Evolutionary conservation across 148 eudicot genomes (phyloP), one percentile per base, ranked within the genome.

Genomic region (Chenopodium quinoa): DNA sequence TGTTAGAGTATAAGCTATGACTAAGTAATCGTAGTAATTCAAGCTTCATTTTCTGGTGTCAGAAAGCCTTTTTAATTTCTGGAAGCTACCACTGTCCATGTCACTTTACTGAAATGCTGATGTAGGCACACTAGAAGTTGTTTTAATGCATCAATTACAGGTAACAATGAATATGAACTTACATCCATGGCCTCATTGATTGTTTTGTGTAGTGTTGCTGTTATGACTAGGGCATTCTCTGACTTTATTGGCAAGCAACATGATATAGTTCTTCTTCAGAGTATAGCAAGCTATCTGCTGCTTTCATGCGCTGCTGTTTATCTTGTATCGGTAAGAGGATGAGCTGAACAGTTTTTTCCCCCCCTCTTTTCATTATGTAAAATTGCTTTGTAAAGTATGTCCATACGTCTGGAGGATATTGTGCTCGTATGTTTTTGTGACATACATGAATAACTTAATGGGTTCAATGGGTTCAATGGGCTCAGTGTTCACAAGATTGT

Each of bases 191-290:
- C 48, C 54, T 46, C 2, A 47, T 73, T 70, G 70, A 65, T 71
- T 72, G 48, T 66, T 82, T 84, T 60, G 75, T 85, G 68, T 87
- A 96, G 99, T 89, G 97, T 93, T 88, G 99, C 97, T 76, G 97
- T 96, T 81, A 96, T 93, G 97, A 96, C 99, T 22, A 90, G 90
- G 87, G 99, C 99, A 80, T 96, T 87, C 75, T 93, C 93, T 50
- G 97, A 90, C 78, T 84, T 85, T 74, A 70, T 78, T 44, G 88
- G 86, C 77, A 60, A 88, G 27, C 84, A 79, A 72, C 67, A 82
- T 70, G 89, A 82, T 81, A 86, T 96, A 78, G 84, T 91, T 81
- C 91, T 91, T 88, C 90, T 93, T 56, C 98, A 91, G 81, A 89
- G 91, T 87, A 83, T 96, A 79, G 85, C 98, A 69, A 70, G 97